These are phyloP conservation scores for Aspergillus felis DNA, from an alignment of 2,329 filamentous ascomycete genomes.

Conservation along the genomic window DNA sequence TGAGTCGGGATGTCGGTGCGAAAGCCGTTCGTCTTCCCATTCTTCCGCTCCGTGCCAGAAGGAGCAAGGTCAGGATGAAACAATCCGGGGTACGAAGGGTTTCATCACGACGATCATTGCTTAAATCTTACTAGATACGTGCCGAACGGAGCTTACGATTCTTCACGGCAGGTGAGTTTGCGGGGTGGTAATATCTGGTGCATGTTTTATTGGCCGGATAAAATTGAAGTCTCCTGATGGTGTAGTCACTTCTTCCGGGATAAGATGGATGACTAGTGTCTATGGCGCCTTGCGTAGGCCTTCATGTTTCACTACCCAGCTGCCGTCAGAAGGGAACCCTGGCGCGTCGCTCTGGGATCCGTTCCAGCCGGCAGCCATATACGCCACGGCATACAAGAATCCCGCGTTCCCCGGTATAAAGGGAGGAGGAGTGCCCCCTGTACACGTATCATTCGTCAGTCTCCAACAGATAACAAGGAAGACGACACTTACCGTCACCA, in stretches of 20 bases:
- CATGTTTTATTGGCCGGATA: neutral
- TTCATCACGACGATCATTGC: constrained; percentile 3
- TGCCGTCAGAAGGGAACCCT: constrained; percentile 9
- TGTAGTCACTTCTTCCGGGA: neutral
- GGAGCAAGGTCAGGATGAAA: neutral
- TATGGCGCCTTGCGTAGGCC: constrained; percentile 7
- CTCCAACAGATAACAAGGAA: neutral
- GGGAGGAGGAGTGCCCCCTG: constrained; percentile 11
- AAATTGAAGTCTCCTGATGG: neutral
- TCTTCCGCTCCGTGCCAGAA: constrained; percentile 1
- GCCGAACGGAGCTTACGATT: neutral
- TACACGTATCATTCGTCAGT: neutral
- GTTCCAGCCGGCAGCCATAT: constrained; percentile 12
- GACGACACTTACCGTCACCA: constrained; percentile 4
- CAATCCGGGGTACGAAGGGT: constrained; percentile 1
- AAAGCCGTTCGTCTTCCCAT: neutral
- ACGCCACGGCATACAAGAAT: constrained; percentile 14
- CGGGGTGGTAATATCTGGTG: neutral
- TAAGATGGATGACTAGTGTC: neutral
- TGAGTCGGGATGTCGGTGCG: neutral
- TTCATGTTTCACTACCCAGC: constrained; percentile 11
- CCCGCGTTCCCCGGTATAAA: constrained; percentile 16
- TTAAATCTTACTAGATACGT: neutral
- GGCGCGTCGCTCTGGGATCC: constrained; percentile 9
- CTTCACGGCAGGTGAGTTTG: neutral